These are phyloP conservation scores for Onygenales sp. DNA, from an alignment of 2,329 filamentous ascomycete genomes.

Conservation along the genomic window DNA sequence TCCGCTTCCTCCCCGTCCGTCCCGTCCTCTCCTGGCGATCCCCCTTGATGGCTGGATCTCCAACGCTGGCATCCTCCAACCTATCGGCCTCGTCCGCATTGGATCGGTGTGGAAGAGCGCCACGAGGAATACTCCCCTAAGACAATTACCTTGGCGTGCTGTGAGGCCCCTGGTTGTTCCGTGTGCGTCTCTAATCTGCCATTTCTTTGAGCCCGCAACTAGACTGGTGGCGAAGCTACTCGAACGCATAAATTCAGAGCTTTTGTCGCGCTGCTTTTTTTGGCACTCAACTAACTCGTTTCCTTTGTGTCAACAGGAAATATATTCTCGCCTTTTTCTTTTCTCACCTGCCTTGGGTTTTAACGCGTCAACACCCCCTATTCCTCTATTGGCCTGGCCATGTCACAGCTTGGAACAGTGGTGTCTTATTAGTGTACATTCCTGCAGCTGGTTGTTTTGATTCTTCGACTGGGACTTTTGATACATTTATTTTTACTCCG, in stretches of 20 bases:
- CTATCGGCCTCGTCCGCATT: constrained; percentile 1
- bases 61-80: neutral
- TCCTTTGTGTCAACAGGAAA: neutral
- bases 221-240: neutral
- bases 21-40: neutral
- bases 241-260: neutral
- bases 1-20: neutral
- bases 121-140: neutral
- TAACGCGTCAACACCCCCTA: too few relatives aligned
- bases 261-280: neutral
- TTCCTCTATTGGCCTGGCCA: neutral
- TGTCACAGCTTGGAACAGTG: neutral
- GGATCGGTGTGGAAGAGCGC: neutral
- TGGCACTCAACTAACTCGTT: neutral
- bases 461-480: neutral
- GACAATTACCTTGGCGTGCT: neutral
- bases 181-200: neutral
- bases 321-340: neutral
- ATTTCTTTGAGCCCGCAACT: neutral
- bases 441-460: neutral
- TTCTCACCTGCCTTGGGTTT: neutral
- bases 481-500: neutral
- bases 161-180: neutral
- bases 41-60: constrained; percentile 2
- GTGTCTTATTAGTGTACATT: neutral